These are phyloP conservation scores for Aureoboletus auriporus DNA, from an alignment of 768 basidiomycete genomes.

Conservation along the genomic window DNA sequence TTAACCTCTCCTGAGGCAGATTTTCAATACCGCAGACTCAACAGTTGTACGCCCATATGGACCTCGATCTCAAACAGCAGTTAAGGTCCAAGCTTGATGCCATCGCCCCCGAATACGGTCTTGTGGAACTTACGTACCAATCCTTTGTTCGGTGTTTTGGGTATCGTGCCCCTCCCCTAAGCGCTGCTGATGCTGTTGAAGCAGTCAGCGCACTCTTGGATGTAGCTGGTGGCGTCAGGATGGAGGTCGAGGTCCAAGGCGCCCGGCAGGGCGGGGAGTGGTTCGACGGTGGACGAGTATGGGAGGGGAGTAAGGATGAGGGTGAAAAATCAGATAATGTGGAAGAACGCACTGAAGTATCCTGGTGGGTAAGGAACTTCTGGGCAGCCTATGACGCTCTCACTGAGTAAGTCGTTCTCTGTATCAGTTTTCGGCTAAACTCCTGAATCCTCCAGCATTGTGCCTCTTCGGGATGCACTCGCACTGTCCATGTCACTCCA, in stretches of 20 bases:
- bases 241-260: conserved; percentile 90
- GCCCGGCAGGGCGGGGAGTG: conserved; percentile 90
- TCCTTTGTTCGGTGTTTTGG: conserved; percentile 93
- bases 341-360: conserved; percentile 44
- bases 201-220: conserved; percentile 84
- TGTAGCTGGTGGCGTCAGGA: conserved; percentile 82
- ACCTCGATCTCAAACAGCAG: conserved; percentile 83
- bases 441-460: conserved; percentile 46
- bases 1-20: conserved; percentile 39
- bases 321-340: conserved; percentile 29
- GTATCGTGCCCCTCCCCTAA: conserved; percentile 81
- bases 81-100: conserved; percentile 79
- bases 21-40: conserved; percentile 94
- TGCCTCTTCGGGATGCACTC: conserved; percentile 69
- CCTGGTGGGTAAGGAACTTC: conserved; percentile 90
- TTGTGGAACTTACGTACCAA: conserved; percentile 89
- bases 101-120: conserved; percentile 92
- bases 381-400: conserved; percentile 95
- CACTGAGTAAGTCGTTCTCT: conserved; percentile 61
- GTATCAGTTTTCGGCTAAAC: background rate
- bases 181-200: conserved; percentile 92
- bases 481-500: conserved; percentile 88
- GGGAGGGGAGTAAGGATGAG: conserved; percentile 51
- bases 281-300: conserved; percentile 82
- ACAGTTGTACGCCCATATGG: conserved; percentile 93